Evolutionary conservation across 1,139 yeast species (phyloP).

Genomic region (Kodamaea ohmeri): DNA sequence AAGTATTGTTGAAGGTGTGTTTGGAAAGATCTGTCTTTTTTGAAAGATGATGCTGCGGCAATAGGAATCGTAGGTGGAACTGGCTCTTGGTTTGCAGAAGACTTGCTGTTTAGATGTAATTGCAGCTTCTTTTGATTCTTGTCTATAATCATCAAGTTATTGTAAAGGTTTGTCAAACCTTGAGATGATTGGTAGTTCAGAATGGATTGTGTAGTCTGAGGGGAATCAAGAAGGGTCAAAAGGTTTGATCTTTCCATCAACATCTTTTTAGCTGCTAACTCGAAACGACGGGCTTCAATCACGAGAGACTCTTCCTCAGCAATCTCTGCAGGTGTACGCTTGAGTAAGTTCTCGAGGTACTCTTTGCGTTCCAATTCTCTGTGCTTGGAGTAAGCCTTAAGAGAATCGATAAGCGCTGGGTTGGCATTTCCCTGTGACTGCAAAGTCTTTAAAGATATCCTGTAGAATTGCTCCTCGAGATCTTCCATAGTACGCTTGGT

Average conservation of each 20-base stretch:
- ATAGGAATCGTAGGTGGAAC: conserved; percentile 59
- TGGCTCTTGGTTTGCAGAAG: conserved; percentile 36
- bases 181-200: conserved; percentile 82
- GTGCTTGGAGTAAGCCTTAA: conserved; percentile 56
- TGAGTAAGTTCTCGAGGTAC: conserved; percentile 71
- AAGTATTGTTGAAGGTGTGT: conserved; percentile 49
- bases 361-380: conserved; percentile 78
- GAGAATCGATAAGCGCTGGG: conserved; percentile 47
- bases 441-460: conserved; percentile 37
- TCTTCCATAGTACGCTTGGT: conserved; percentile 60
- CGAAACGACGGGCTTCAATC: conserved; percentile 89
- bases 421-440: conserved; percentile 48
- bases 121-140: conserved; percentile 52
- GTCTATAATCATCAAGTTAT: conserved; percentile 74
- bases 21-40: conserved; percentile 52
- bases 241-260: conserved; percentile 79
- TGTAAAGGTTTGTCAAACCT: conserved; percentile 84
- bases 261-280: conserved; percentile 88
- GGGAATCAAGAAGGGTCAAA: conserved; percentile 79
- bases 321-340: conserved; percentile 91
- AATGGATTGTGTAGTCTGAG: conserved; percentile 74
- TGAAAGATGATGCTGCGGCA: conserved; percentile 52
- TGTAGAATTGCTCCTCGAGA: conserved; percentile 76
- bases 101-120: conserved; percentile 39
- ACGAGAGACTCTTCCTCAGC: conserved; percentile 96